phyloP scores from a whole-genome alignment of 805 yeast species.

The Starmera quercuum region DNA sequence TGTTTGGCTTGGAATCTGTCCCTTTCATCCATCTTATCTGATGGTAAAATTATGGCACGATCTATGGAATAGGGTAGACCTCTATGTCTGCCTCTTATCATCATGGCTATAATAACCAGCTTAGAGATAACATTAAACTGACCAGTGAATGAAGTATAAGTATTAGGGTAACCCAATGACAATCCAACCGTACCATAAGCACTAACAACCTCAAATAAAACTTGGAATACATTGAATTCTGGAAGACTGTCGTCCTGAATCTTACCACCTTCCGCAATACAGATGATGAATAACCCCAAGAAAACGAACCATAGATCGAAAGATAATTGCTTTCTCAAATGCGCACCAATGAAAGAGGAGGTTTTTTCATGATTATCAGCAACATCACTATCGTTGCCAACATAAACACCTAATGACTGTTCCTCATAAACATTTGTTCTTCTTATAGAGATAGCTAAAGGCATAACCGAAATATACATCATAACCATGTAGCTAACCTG shows the following conservation, averaged over 20 bases:
- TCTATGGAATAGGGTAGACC: conserved; percentile 91
- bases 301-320: conserved; percentile 93
- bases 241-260: conserved; percentile 36
- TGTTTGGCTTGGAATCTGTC: conserved; percentile 36
- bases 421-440: conserved; percentile 98
- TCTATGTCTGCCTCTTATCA: conserved; percentile 94
- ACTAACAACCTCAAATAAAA: conserved; percentile 82
- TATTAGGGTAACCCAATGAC: conserved; percentile 72
- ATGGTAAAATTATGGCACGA: conserved; percentile 85
- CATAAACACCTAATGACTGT: conserved; percentile 89
- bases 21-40: conserved; percentile 52
- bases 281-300: conserved; percentile 75
- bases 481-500: conserved; percentile 90
- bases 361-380: conserved; percentile 30
- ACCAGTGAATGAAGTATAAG: conserved; percentile 63
- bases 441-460: conserved; percentile 92
- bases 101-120: conserved; percentile 77
- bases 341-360: conserved; percentile 72
- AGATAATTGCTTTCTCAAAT: conserved; percentile 84
- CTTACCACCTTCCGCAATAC: conserved; percentile 74
- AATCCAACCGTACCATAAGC: conserved; percentile 97
- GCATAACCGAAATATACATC: conserved; percentile 98
- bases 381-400: conserved; percentile 18
- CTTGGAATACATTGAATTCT: conserved; percentile 58
- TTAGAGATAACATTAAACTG: conserved; percentile 71